These are phyloP conservation scores for Pelargonium fulgidum DNA, from an alignment of 441 rosid species.

Conservation along the genomic window DNA sequence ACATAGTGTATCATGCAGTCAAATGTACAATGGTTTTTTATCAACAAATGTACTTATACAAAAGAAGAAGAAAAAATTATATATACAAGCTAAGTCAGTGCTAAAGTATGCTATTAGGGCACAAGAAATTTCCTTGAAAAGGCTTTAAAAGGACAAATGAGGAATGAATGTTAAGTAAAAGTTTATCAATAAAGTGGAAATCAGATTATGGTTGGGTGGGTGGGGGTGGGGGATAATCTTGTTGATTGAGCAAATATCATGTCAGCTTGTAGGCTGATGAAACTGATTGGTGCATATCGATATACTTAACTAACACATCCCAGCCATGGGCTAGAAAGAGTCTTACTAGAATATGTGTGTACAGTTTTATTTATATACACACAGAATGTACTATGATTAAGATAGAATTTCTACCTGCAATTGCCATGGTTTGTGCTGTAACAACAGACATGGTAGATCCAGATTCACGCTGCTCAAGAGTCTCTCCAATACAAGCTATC, in stretches of 20 bases:
- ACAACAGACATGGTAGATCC: constrained; percentile 59
- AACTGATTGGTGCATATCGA: no score
- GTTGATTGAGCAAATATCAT: no score
- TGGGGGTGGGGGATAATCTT: no score
- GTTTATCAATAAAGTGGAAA: no score
- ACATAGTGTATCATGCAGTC: neutral
- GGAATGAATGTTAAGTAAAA: neutral
- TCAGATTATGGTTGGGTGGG: no score
- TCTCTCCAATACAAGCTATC: constrained; percentile 75
- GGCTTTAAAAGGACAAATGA: neutral
- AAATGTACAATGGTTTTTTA: neutral
- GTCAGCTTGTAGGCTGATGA: no score
- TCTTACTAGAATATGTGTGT: no score
- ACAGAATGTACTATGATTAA: neutral
- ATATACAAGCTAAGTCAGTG: neutral
- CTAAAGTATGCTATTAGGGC: constrained; percentile 8
- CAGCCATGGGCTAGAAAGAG: no score
- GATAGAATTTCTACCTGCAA: constrained; percentile 38
- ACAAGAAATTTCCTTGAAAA: neutral
- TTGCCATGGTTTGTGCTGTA: constrained; percentile 69
- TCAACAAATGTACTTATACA: neutral
- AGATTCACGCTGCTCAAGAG: constrained; percentile 64
- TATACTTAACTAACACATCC: no score
- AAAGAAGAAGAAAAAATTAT: neutral
- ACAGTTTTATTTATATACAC: no score